Base-by-base conservation (phyloP, 2,329 filamentous ascomycete genomes). In the Colletotrichum echinochloae region DNA sequence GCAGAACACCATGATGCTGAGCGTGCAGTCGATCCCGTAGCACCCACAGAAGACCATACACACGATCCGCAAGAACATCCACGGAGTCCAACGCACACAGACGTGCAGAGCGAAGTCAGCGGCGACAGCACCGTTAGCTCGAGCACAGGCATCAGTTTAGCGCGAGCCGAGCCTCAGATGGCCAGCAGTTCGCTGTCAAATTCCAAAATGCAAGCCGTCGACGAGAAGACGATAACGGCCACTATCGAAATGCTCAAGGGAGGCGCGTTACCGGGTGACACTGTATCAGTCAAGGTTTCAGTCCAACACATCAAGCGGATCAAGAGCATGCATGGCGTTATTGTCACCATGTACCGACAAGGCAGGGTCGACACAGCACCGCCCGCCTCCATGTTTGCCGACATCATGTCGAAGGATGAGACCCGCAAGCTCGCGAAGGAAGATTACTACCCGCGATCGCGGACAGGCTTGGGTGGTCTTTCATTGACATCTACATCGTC, bases 311-410 rank as follows among this genome's bases (percentile, higher is more conserved):
- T 92, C 70, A 97, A 97, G 79, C 88, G 91, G 68, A 89, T 98
- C 77, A 94, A 95, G 82, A 98, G 94, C 78, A 87, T 97, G 82
- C 93, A 95, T 75, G 95, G 96, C 9, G 92, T 98, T 57, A 96
- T 98, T 71, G 90, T 97, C 55, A 98, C 96, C 1, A 84, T 99
- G 11, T 98, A 97, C 79, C 90, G 96, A 54, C 93, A 97, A 79
- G 94, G 94, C 30, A 90, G 94, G 70, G 95, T 98, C 55, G 95
- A 99, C 78, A 92, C 94, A 76, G 83, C 88, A 8, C 90, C 90
- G 5, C 83, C 86, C 6, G 76, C 83, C 16, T 84, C 83, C 7
- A 77, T 87, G 9, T 88, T 89, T 71, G 80, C 82, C 61, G 79
- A 81, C 57, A 81, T 82, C 20, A 83, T 89, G 51, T 88, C 89